Base-by-base conservation (phyloP, 2,329 filamentous ascomycete genomes). In the Aspergillus transmontanensis region DNA sequence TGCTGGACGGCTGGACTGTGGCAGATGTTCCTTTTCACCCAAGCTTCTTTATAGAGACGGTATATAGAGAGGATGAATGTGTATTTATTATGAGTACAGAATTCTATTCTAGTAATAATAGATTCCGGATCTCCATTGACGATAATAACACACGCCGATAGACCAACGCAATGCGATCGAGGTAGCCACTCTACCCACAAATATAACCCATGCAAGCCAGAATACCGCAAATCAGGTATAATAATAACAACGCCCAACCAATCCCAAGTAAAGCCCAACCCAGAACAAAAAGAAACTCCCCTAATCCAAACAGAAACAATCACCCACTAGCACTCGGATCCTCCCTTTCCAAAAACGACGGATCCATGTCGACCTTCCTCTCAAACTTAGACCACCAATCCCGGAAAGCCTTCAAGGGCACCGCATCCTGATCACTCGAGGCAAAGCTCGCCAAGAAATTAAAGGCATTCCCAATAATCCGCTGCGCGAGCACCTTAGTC, bases 311-410 rank as follows among this genome's bases (percentile, higher is more conserved):
- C 5, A 19, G 32, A 26, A n/a, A 9, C 16, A 16, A 59, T 68
- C 30, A 66, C 59, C 67, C 72, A 19, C 59, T 63, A 14, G 71
- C 68, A 66, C 65, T 72, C 21, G 83, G 82, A 67, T 87, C 86
- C 61, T 84, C 87, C 71, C 89, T 87, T 79, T 98, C 94, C 69
- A 99, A 81, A 76, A 99, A 99, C 7, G 87, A 87, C 0, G 95
- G 94, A 80, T 99, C 95, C 67, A 87, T 85, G 71, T 94, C 90
- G 45, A 99, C 86, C 74, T 89, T 90, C 65, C 87, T 87, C 82
- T 99, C 94, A 80, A 99, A 99, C 79, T 97, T 98, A 64, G 84
- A 86, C 95, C 96, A 99, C 95, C 96, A 99, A 63, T 96, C 93
- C 80, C 96, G 90, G 76, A 99, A 99, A 6, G 91, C 92, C 80